Conservation (phyloP, 2,329 filamentous ascomycete species). For the Verticillium zaregamsianum region DNA sequence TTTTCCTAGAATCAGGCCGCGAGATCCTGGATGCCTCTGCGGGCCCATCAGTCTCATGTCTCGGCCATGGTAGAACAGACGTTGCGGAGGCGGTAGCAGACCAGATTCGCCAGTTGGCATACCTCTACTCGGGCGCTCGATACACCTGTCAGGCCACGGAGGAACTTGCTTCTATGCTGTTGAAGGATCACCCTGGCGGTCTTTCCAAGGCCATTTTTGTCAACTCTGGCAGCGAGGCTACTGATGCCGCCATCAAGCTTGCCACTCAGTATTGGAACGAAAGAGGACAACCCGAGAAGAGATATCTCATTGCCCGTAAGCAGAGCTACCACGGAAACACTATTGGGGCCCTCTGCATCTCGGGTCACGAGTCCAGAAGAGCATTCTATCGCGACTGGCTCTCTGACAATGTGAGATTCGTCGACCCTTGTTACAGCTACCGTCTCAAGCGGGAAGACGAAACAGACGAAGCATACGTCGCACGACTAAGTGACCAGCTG, state of each 20-base stretch:
- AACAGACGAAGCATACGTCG: too few relatives aligned
- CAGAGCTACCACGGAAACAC: constrained; percentile 48
- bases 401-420: background rate
- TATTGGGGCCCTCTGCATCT: constrained; percentile 37
- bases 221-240: constrained; percentile 24
- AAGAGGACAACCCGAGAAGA: constrained; percentile 25
- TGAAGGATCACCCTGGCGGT: constrained; percentile 3
- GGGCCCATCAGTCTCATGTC: constrained; percentile 6
- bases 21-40: constrained; percentile 7
- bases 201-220: constrained; percentile 10
- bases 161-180: constrained; percentile 4
- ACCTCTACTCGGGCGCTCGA: constrained; percentile 9
- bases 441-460: too few relatives aligned
- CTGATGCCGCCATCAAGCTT: constrained; percentile 36
- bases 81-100: constrained; percentile 1
- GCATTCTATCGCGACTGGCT: constrained; percentile 14
- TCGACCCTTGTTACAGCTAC: too few relatives aligned
- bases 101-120: constrained; percentile 5
- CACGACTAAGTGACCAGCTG: constrained; percentile 13
- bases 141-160: constrained; percentile 6
- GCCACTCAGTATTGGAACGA: constrained; percentile 43
- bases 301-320: constrained; percentile 35
- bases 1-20: constrained; percentile 1
- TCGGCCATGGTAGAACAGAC: background rate
- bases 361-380: constrained; percentile 20